phyloP scores from a whole-genome alignment of 352 stramenopile genomes.

The Plasmopara halstedii region DNA sequence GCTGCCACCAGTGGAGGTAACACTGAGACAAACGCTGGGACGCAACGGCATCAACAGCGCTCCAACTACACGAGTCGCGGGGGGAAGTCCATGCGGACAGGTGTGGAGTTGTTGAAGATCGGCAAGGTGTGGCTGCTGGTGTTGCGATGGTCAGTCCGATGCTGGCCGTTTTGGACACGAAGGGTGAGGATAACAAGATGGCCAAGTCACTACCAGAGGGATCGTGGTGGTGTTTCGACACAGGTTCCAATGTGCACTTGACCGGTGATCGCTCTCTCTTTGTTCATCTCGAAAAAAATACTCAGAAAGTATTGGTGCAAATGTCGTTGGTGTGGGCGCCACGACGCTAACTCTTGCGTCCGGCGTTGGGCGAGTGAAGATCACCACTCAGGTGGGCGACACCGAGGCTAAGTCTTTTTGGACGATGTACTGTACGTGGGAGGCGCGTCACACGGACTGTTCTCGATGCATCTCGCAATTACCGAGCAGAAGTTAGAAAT shows the following conservation, averaged over 20 bases:
- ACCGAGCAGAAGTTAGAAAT: neutral
- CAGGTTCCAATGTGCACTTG: neutral
- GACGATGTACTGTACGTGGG: neutral
- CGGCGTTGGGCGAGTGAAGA: neutral
- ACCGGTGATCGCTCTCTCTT: neutral
- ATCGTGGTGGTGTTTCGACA: neutral
- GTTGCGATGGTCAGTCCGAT: neutral
- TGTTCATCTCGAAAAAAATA: neutral
- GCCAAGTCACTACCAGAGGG: neutral
- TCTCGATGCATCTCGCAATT: neutral
- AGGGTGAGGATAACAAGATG: neutral
- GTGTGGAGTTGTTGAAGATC: too few relatives aligned
- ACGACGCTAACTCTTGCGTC: neutral
- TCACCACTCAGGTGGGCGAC: neutral
- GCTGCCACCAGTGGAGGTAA: too few relatives aligned
- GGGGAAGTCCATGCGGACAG: too few relatives aligned
- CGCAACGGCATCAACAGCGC: neutral
- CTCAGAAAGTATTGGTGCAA: neutral
- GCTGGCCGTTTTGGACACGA: neutral
- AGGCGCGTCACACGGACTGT: neutral
- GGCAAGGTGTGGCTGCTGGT: neutral
- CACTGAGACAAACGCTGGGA: too few relatives aligned
- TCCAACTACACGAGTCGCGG: too few relatives aligned
- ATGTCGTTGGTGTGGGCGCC: neutral
- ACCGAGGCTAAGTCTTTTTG: neutral